These are phyloP conservation scores for Hondaea fermentalgiana DNA, from an alignment of 108 stramenopile species.

Conservation along the genomic window DNA sequence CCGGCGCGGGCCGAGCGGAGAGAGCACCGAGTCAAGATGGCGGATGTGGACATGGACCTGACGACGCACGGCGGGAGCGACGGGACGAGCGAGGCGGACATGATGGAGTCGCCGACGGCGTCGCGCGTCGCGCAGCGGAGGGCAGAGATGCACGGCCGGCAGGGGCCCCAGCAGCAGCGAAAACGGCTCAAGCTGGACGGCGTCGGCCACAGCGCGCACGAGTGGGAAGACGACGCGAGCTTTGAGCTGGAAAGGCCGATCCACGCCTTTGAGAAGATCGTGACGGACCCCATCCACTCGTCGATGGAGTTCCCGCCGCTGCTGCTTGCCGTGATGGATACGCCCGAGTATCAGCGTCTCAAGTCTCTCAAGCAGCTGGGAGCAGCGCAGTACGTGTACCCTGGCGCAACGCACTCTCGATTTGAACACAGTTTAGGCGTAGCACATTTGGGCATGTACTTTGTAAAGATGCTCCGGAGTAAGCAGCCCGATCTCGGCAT, in stretches of 20 bases:
- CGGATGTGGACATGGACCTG: neutral
- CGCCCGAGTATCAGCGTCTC: slow-evolving; percentile 50
- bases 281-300: neutral
- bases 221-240: neutral
- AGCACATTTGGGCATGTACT: slow-evolving; percentile 36
- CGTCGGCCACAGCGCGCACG: neutral
- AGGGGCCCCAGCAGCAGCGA: neutral
- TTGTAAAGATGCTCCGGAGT: slow-evolving; percentile 23
- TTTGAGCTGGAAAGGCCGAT: neutral
- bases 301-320: slow-evolving; percentile 25
- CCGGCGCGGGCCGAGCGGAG: too few species aligned
- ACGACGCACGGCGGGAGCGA: neutral
- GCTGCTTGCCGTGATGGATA: slow-evolving; percentile 40
- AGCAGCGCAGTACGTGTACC: slow-evolving; percentile 40
- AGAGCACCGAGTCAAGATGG: neutral
- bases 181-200: neutral
- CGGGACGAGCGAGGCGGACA: neutral
- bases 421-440: slow-evolving; percentile 49
- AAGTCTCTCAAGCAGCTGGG: slow-evolving; percentile 46
- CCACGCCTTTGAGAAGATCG: neutral
- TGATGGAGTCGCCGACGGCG: neutral
- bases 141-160: too few species aligned
- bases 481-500: slow-evolving; percentile 34
- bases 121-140: neutral
- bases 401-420: slow-evolving; percentile 42